Base-by-base conservation (phyloP, 495 filamentous ascomycete genomes). In the Chaetomium cochliodes region DNA sequence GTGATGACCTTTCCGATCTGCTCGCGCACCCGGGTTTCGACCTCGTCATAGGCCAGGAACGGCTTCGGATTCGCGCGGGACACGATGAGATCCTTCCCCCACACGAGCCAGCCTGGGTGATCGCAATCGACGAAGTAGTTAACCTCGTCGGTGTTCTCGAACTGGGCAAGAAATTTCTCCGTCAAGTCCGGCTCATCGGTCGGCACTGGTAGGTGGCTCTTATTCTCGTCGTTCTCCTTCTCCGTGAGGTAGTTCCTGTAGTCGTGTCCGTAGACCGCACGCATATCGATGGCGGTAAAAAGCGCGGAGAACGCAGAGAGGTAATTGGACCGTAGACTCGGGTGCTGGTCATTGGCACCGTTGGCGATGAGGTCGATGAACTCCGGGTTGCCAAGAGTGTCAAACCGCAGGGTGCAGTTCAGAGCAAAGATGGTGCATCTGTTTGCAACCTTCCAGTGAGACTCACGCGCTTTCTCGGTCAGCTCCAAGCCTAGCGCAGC, bases 91-190 rank as follows among this genome's bases (percentile, higher is more conserved):
- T 81, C 84, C 72, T 96, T 89, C 15, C 85, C 86, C 94, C 94
- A 99, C 8, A 94, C 91, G n/a, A 99, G 84, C 94, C 94, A 99
- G 26, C 94, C 94, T 12, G 93, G 91, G 75, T 96, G 90, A 71
- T 97, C 93, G 60, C 85, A 85, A 71, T 99, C 94, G 61, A 97
- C 86, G 67, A 90, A 96, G 73, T 93, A 96, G 60, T 97, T 85
- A 7, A 90, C 86, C 1, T 73, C 71, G 61, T 93, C 89, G 28
- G 88, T 87, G 39, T 89, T 81, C 15, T 88, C 87, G 76, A 98
- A 98, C 69, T 84, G 84, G 0, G 85, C 78, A 3, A 99, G 79
- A 69, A 90, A 96, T 23, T 88, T 79, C 62, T 88, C 70, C 0
- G 94, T 98, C 83, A 90, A 93, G 16, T 82, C 77, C 23, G 89